A percentile compares a stretch with the other conserved stretches of the same genome.
Evolutionary conservation across 345 rosid species (phyloP).

Genomic region (Mercurialis annua): DNA sequence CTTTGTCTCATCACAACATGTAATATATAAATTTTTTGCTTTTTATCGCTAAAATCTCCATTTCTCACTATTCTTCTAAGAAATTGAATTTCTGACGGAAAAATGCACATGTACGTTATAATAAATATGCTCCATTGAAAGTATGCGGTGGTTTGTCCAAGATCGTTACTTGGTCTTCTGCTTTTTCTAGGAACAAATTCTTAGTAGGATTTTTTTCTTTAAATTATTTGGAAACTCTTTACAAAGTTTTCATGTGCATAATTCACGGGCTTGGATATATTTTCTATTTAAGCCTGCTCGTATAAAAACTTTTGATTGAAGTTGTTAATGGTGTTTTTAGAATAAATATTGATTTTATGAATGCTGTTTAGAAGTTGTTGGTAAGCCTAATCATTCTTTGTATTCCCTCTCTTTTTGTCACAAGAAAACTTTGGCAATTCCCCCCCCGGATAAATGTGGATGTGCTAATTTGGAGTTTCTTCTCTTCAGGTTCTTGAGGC

Average conservation of each 20-base stretch:
- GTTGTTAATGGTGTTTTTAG: background rate
- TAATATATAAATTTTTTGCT: background rate
- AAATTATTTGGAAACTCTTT: no score
- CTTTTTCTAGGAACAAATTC: background rate
- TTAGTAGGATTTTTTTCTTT: no score
- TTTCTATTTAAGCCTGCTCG: background rate
- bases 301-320: background rate
- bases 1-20: background rate
- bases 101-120: no score
- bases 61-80: background rate
- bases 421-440: slow-evolving; percentile 1
- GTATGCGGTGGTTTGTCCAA: background rate
- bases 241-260: no score
- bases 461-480: slow-evolving; percentile 22
- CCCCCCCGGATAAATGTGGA: slow-evolving; percentile 11
- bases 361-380: background rate
- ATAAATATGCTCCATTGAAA: background rate
- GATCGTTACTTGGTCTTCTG: background rate
- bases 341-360: background rate
- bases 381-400: background rate
- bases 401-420: background rate
- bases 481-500: slow-evolving; percentile 91
- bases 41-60: background rate
- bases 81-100: background rate
- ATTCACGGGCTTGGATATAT: background rate